phyloP scores from a whole-genome alignment of 2,329 filamentous ascomycete genomes.

The Sphaerulina vaccinii region DNA sequence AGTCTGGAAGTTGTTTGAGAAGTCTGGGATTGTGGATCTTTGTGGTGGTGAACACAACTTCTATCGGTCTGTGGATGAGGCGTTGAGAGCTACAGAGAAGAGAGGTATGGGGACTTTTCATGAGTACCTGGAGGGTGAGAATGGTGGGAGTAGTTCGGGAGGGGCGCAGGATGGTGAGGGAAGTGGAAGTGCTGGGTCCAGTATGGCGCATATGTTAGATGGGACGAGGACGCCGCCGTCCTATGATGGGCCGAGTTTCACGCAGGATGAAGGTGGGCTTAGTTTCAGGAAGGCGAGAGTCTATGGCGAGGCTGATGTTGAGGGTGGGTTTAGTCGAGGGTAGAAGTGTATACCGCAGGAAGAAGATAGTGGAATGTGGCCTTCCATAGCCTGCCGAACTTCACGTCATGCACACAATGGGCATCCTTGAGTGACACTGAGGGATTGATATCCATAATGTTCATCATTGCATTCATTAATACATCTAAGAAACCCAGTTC shows the following conservation, averaged over 20 bases:
- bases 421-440: no score
- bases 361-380: neutral
- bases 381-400: neutral
- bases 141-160: neutral
- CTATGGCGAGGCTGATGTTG: conserved; percentile 8
- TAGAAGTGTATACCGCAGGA: neutral
- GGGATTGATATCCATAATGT: no score
- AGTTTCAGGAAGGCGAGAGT: neutral
- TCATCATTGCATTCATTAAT: no score
- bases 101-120: conserved; percentile 35
- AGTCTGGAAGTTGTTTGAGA: conserved; percentile 71
- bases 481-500: no score
- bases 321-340: conserved; percentile 8
- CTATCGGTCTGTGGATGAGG: conserved; percentile 79
- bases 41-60: conserved; percentile 78
- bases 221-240: conserved; percentile 4
- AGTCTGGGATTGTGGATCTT: conserved; percentile 79
- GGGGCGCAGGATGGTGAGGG: neutral
- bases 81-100: conserved; percentile 74
- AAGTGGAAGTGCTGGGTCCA: neutral
- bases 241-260: conserved; percentile 10
- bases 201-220: conserved; percentile 6
- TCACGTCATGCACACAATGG: neutral
- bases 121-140: conserved; percentile 2
- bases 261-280: conserved; percentile 8